Base-by-base conservation (phyloP, 768 basidiomycete species). In the Termitomyces sp. region DNA sequence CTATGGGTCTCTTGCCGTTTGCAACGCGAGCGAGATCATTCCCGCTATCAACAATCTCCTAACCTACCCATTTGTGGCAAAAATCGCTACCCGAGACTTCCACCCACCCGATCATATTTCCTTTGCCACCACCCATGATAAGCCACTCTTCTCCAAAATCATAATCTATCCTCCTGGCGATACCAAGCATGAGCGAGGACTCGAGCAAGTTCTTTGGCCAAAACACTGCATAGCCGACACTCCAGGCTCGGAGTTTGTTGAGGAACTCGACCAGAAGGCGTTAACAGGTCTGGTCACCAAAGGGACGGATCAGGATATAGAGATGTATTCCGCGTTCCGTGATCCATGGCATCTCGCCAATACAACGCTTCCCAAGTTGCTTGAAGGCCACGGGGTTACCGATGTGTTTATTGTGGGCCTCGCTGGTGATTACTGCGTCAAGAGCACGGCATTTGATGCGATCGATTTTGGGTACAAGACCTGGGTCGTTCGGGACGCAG, bases 271-370 rank as follows among this genome's bases (percentile, higher is more conserved):
- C 50, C 68, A 71, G 27, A 67, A 67, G 36, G 66, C 66, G 42
- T 70, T 80, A 44, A 78, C 81, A 37, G 70, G 74, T 10, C 70
- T 84, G 39, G 68, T 82, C 16, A 69, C 71, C 56, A 86, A 87
- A 74, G 89, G 88, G 40, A 75, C 68, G 5, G 73, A 91, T 59
- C 68, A 68, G 1, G 76, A 74, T 33, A 77, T 92, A 62, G 92
- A 94, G 67, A 85, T 85, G 43, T 94, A 94, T 67, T 90, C 88
- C n/a, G 91, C 87, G 1, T 93, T 93, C 65, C 78, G 75, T 47
- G 84, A 87, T 63, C 78, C 81, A 43, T 82, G 83, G 76, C 76
- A 74, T 26, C 72, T 75, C 55, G 60, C 73, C 51, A 68, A 73
- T 56, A 85, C 83, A 9, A 75, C 76, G 7, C 78, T 88, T n/a